Conservation (phyloP, 1,284 basidiomycete genomes). For the Trichosporon sp. region DNA sequence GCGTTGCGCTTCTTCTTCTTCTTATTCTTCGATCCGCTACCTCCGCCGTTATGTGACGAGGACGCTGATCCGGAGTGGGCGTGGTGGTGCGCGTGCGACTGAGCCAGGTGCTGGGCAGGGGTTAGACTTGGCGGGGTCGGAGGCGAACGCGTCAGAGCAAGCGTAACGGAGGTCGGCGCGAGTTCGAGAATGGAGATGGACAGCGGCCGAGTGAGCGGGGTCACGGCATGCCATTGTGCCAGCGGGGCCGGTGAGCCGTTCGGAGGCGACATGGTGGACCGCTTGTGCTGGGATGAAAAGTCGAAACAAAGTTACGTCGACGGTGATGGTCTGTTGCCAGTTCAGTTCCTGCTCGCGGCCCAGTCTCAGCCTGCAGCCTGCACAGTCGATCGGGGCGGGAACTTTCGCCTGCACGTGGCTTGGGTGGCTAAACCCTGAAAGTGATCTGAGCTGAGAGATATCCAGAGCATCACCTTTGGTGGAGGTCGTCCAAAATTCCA, state of each 20-base stretch:
- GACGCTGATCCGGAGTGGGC: not conserved
- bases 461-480: not conserved
- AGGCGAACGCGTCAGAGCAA: slow-evolving; percentile 51
- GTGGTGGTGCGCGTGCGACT: slow-evolving; percentile 20
- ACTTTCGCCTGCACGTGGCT: slow-evolving; percentile 17
- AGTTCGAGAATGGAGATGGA: slow-evolving; percentile 56
- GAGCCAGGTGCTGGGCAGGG: slow-evolving; percentile 34
- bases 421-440: not conserved
- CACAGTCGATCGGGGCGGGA: slow-evolving; percentile 14
- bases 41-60: slow-evolving; percentile 17
- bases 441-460: not conserved
- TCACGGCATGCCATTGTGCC: slow-evolving; percentile 54
- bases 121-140: slow-evolving; percentile 25
- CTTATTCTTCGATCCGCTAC: slow-evolving; percentile 24
- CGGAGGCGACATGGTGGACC: slow-evolving; percentile 33
- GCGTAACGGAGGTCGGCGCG: slow-evolving; percentile 54
- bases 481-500: slow-evolving; percentile 17
- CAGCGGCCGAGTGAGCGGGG: slow-evolving; percentile 53
- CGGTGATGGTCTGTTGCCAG: slow-evolving; percentile 2
- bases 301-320: slow-evolving; percentile 5
- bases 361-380: not conserved
- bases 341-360: not conserved
- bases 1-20: slow-evolving; percentile 30
- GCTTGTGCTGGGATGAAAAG: slow-evolving; percentile 2
- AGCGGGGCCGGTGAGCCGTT: slow-evolving; percentile 32